A percentile compares a stretch with the other conserved stretches of the same genome.
phyloP scores from a whole-genome alignment of 495 filamentous ascomycete genomes.

The Emericellopsis terricola region DNA sequence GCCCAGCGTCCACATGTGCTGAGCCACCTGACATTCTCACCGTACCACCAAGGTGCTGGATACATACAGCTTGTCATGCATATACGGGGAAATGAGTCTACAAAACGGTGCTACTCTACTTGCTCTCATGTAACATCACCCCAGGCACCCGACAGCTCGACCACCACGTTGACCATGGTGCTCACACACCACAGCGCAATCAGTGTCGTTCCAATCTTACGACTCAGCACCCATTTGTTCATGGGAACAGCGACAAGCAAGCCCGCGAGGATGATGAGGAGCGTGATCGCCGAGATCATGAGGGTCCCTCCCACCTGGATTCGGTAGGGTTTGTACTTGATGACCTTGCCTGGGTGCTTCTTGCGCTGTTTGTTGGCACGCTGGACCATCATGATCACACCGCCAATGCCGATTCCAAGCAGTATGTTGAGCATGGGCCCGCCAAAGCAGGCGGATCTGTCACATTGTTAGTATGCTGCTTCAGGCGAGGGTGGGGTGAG shows the following conservation, averaged over 20 bases:
- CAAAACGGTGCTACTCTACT: no score
- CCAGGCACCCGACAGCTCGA: constrained; percentile 51
- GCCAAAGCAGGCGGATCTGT: constrained; percentile 72
- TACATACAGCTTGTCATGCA: not conserved
- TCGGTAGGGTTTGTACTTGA: constrained; percentile 44
- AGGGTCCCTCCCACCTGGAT: constrained; percentile 73
- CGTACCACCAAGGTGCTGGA: not conserved
- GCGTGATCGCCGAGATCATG: constrained; percentile 59
- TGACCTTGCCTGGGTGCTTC: constrained; percentile 36
- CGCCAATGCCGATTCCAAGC: constrained; percentile 77
- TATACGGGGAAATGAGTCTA: no score
- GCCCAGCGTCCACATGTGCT: not conserved
- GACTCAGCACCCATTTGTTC: constrained; percentile 82
- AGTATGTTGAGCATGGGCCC: constrained; percentile 97
- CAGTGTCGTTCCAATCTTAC: constrained; percentile 63
- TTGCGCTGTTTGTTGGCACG: constrained; percentile 32
- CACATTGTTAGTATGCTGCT: constrained; percentile 5
- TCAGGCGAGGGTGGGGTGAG: constrained; percentile 1
- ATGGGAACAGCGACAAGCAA: constrained; percentile 66
- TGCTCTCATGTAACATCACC: no score
- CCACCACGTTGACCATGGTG: constrained; percentile 62
- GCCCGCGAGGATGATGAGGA: constrained; percentile 63
- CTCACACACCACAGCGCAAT: constrained; percentile 75
- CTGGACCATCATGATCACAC: constrained; percentile 63
- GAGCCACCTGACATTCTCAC: not conserved